Conservation (phyloP, 1,139 yeast species). For the Taphrina flavorubra region DNA sequence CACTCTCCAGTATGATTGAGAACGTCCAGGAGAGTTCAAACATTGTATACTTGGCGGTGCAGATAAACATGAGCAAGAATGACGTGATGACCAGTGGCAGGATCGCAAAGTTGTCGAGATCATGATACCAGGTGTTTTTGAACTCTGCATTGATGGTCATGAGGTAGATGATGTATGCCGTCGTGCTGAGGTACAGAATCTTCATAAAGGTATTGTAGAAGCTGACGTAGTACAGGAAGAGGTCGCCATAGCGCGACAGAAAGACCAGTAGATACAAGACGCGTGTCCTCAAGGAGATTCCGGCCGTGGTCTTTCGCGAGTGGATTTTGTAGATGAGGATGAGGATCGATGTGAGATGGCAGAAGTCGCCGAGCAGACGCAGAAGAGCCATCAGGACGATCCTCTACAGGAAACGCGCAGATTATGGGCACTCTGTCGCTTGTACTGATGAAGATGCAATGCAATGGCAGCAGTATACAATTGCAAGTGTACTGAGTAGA, state of each 20-base stretch:
- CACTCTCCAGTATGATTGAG: conserved; percentile 83
- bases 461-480: too few species aligned
- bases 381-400: conserved; percentile 14
- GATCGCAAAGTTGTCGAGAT: conserved; percentile 78
- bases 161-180: conserved; percentile 74
- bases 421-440: too few species aligned
- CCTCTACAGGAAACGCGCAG: too few species aligned
- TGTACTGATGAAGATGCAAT: too few species aligned
- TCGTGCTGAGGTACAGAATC: conserved; percentile 73
- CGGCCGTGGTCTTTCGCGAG: conserved; percentile 54
- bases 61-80: conserved; percentile 63
- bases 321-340: conserved; percentile 37
- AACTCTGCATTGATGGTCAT: conserved; percentile 56
- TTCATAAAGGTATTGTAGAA: conserved; percentile 82
- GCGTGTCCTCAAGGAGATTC: conserved; percentile 89
- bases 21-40: conserved; percentile 66
- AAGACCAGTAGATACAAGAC: conserved; percentile 77
- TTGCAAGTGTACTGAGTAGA: not conserved
- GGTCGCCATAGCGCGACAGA: conserved; percentile 76
- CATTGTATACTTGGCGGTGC: conserved; percentile 68
- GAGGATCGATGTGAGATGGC: conserved; percentile 34
- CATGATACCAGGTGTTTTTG: conserved; percentile 51
- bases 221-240: conserved; percentile 57
- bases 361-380: conserved; percentile 27
- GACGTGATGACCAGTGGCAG: conserved; percentile 73